These are phyloP conservation scores for Linnemannia exigua DNA, from an alignment of 192 early-diverging fungal species.

Conservation along the genomic window DNA sequence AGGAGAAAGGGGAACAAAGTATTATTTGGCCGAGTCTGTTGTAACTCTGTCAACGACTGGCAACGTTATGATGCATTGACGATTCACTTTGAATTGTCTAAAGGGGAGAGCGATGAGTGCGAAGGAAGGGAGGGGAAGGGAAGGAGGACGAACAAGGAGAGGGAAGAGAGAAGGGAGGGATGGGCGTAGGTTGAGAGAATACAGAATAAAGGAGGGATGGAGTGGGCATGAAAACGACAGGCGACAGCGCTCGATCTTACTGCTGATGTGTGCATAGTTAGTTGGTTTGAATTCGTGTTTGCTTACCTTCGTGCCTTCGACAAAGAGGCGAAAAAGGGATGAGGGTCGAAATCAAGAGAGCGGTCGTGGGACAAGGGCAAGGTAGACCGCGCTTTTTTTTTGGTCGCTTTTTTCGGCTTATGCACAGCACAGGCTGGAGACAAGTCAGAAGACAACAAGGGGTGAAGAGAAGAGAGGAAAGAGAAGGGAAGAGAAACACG, in stretches of 20 bases:
- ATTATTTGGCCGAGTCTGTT: neutral
- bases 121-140: neutral
- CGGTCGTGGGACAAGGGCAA: neutral
- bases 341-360: neutral
- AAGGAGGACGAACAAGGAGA: neutral
- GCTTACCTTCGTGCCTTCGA: neutral
- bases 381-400: neutral
- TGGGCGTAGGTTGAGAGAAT: no score
- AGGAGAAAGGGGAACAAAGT: neutral
- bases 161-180: neutral
- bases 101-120: neutral
- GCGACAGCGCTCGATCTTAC: neutral
- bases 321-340: neutral
- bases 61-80: slow-evolving; percentile 2
- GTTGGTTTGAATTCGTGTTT: neutral
- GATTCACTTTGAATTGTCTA: neutral
- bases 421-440: neutral
- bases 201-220: neutral
- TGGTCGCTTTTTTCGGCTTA: neutral
- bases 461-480: neutral
- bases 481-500: neutral
- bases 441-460: neutral
- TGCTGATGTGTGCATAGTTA: neutral
- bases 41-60: neutral
- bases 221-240: slow-evolving; percentile 1